Base-by-base conservation (phyloP, 2,329 filamentous ascomycete species). In the Ophiosphaerella narmari region DNA sequence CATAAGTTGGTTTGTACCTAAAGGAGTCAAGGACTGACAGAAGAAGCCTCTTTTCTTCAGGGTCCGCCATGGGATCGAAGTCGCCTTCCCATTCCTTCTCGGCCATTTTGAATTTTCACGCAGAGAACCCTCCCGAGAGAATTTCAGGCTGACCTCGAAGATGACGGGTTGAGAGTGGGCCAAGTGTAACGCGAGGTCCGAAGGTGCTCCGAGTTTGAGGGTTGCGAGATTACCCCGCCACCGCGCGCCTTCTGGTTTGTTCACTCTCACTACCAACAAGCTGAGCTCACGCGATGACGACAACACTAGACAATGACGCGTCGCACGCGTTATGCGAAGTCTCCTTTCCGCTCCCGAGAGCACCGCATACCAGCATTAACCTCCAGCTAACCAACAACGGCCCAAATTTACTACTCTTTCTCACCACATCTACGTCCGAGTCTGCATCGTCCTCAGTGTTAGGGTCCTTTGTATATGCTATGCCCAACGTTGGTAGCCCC, bases 391-490 rank as follows among this genome's bases (percentile, higher is more conserved):
- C 80, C 8, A 71, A 81, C 52, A 73, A 82, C 49, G 71, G 75
- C 5, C 80, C 78, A 23, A 82, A 79, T 40, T 67, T 80, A 9
- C 75, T 84, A 37, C 74, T 86, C 9, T 85, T 86, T 66, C 72
- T 86, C 38, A 84, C 80, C 0, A 81, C 80, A 7, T 53, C 70
- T 1, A 75, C 77, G 2, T 66, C 77, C 1, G 82, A 78, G 16
- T 65, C 72, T 1, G 55, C 66, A 23, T 43, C 64, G 7, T 52
- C 66, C 6, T 42, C 75, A 2, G 60, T 74, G 1, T 81, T 97
- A 74, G 93, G 94, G 3, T 96, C 91, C 42, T 93, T 97, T 68
- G 90, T 97, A 39, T 97, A 96, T 70, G 90, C 92, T 2, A 84
- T 99, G 71, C 93, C 94, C 13, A 89, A 96, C 76, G 94, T 96